Base-by-base conservation (phyloP, 495 filamentous ascomycete genomes). In the Aspergillus panamensis region DNA sequence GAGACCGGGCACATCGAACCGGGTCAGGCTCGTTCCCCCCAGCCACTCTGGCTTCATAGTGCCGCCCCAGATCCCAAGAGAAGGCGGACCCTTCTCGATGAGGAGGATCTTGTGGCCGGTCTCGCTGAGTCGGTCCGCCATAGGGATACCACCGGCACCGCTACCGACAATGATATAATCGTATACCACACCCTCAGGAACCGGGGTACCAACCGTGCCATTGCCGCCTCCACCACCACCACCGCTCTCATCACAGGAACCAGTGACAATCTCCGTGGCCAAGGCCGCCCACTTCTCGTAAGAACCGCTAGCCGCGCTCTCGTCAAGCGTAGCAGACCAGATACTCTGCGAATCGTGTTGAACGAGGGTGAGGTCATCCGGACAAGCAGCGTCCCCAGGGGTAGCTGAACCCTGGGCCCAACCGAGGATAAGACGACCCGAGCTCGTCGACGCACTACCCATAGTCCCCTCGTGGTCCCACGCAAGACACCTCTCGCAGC, bases 1-100 rank as follows among this genome's bases (percentile, higher is more conserved):
- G 9, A 91, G 80, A 55, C 89, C 89, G 5, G 89, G 89, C n/a
- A 92, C 82, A 65, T 92, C 89, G 62, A 91, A 89, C 31, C 86
- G 80, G 39, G 88, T 91, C 47, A 92, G 74, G 48, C 44, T 50
- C 17, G 62, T 53, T 8, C 54, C 54, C 33, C 50, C 48, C 48
- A 68, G 55, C 71, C 71, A 74, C 3, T 33, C 3, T 6, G 70
- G 68, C 25, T 68, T 69, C 30, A 68, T 61, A 17, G 63, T 69
- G 8, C 66, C 66, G 25, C 69, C 69, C 16, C 64, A 69, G 14
- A 57, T 58, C n/a, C 67, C 66, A 9, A 68, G 68, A 1, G 69
- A 67, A 9, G 69, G 67, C 49, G 62, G 56, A 9, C 75, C 74
- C 48, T 66, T 63, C 47, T 78, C 75, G 17, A 78, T 62, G 12